phyloP scores from a whole-genome alignment of 352 stramenopile genomes.

The Phytophthora uliginosa region DNA sequence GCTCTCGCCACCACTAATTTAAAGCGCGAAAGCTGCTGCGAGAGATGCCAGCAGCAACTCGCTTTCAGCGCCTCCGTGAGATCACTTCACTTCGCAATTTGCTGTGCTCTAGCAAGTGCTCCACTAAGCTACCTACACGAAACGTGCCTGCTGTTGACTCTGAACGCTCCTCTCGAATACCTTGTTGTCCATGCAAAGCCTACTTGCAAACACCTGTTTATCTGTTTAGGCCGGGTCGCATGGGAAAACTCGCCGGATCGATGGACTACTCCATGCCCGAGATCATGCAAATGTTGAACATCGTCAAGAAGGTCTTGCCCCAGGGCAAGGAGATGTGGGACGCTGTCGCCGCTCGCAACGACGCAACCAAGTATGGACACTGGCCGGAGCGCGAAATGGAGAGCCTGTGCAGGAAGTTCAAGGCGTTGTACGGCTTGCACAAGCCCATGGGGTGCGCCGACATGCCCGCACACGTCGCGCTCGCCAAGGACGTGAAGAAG shows the following conservation, averaged over 20 bases:
- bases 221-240: not conserved
- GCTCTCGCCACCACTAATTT: too few relatives aligned
- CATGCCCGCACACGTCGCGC: not conserved
- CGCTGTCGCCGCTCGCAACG: not conserved
- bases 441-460: not conserved
- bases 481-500: not conserved
- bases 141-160: too few relatives aligned
- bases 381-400: constrained; percentile 2
- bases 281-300: not conserved
- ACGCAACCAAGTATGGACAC: not conserved
- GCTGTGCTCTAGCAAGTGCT: too few relatives aligned
- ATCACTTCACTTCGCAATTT: too few relatives aligned
- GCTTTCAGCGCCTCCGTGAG: too few relatives aligned
- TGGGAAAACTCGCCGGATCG: not conserved
- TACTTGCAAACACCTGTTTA: not conserved
- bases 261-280: constrained; percentile 1
- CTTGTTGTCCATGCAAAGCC: too few relatives aligned
- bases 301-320: not conserved
- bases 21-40: too few relatives aligned
- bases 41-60: too few relatives aligned
- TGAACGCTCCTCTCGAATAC: too few relatives aligned
- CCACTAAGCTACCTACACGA: too few relatives aligned
- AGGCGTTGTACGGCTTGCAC: not conserved
- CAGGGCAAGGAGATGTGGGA: constrained; percentile 1
- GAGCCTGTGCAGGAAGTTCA: constrained; percentile 2